Evolutionary conservation across 441 rosid species (phyloP).

Genomic region (Euphorbia celastroides): DNA sequence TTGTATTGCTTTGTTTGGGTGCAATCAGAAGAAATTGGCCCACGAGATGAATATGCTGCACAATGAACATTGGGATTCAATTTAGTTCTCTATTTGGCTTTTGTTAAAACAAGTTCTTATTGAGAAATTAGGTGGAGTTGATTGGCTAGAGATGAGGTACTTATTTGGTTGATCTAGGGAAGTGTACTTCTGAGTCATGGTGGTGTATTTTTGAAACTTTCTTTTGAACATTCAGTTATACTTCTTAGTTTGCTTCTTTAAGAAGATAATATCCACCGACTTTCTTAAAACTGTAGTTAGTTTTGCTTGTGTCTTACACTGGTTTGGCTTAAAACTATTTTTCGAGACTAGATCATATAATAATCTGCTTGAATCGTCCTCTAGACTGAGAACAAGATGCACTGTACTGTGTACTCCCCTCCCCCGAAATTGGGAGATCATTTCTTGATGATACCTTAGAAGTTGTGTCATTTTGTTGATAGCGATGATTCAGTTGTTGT

Average conservation of each 20-base stretch:
- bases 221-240: background rate
- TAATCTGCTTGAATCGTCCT: background rate
- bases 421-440: background rate
- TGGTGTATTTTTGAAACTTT: background rate
- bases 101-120: background rate
- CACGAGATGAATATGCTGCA: background rate
- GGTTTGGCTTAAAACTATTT: too few species aligned
- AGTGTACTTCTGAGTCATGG: background rate
- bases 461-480: background rate
- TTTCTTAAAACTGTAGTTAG: background rate
- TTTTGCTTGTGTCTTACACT: too few species aligned
- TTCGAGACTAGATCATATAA: background rate
- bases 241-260: background rate
- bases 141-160: background rate
- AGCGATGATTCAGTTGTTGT: background rate
- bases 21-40: too few species aligned
- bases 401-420: too few species aligned
- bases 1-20: background rate
- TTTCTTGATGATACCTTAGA: background rate
- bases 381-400: background rate
- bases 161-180: background rate
- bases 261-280: background rate
- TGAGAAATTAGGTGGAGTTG: background rate
- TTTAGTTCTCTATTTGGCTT: background rate
- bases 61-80: background rate